phyloP scores from a whole-genome alignment of 1,284 basidiomycete species.

The Trametes hirsuta region DNA sequence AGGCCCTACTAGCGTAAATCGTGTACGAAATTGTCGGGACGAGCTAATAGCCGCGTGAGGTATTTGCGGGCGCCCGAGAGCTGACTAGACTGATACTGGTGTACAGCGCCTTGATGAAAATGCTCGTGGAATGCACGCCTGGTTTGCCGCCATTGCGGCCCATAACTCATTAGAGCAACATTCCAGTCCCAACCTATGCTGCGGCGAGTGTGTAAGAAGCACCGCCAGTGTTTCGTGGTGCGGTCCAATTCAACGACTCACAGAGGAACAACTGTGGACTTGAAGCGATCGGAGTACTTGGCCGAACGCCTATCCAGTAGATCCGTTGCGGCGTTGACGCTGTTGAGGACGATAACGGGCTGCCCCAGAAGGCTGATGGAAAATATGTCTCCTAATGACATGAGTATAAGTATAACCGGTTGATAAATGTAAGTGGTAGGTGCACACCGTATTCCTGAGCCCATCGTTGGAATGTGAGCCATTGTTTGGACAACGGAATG shows the following conservation, averaged over 20 bases:
- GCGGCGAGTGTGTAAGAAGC: background rate
- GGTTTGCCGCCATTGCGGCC: slow-evolving; percentile 25
- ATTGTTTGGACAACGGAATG: slow-evolving; percentile 16
- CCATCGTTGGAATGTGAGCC: slow-evolving; percentile 16
- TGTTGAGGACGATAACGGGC: slow-evolving; percentile 6
- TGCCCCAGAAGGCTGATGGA: slow-evolving; percentile 16
- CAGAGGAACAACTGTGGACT: slow-evolving; percentile 13
- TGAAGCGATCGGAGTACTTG: slow-evolving; percentile 36
- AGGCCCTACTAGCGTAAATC: slow-evolving; percentile 15
- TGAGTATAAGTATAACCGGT: background rate
- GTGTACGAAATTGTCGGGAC: slow-evolving; percentile 15
- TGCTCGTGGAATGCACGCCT: slow-evolving; percentile 25
- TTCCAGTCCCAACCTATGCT: slow-evolving; percentile 27
- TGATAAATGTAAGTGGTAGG: no score
- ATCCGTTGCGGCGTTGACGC: slow-evolving; percentile 10
- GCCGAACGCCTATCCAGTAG: slow-evolving; percentile 21
- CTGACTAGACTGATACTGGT: slow-evolving; percentile 9
- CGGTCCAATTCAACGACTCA: background rate
- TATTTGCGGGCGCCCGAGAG: slow-evolving; percentile 9
- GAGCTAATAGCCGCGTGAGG: slow-evolving; percentile 5
- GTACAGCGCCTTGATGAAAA: slow-evolving; percentile 20
- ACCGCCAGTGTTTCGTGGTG: no score
- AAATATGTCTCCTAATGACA: slow-evolving; percentile 11
- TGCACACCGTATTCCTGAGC: slow-evolving; percentile 12
- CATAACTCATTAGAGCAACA: slow-evolving; percentile 25